Percentiles rank a stretch among this genome's conserved stretches.
phyloP scores from a whole-genome alignment of 1,284 basidiomycete genomes.

The Malassezia furfur region DNA sequence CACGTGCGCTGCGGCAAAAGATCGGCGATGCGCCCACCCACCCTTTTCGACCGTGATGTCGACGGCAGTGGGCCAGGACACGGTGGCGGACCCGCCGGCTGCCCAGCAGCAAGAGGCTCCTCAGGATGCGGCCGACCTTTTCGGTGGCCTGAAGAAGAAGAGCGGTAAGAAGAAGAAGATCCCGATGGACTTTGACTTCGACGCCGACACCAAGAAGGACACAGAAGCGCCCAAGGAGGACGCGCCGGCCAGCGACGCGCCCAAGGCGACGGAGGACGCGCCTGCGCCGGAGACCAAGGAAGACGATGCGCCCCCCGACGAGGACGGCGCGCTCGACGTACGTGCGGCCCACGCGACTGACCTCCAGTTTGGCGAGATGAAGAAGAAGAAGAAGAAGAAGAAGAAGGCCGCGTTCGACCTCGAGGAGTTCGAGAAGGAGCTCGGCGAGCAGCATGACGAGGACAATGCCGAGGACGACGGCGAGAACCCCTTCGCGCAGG shows the following conservation, averaged over 20 bases:
- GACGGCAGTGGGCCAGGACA: slow-evolving; percentile 13
- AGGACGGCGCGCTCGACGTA: slow-evolving; percentile 40
- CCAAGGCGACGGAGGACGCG: neutral
- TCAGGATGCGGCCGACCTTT: slow-evolving; percentile 70
- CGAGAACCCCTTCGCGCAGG: slow-evolving; percentile 35
- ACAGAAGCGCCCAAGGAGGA: neutral
- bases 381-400: slow-evolving; percentile 51
- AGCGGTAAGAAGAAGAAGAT: slow-evolving; percentile 79
- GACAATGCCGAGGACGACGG: slow-evolving; percentile 54
- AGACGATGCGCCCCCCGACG: slow-evolving; percentile 19
- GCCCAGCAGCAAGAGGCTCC: slow-evolving; percentile 6
- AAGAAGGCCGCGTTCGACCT: slow-evolving; percentile 48
- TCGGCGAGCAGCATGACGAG: slow-evolving; percentile 52
- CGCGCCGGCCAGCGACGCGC: neutral
- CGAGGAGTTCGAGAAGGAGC: slow-evolving; percentile 49
- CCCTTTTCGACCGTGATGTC: slow-evolving; percentile 13
- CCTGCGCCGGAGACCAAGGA: neutral
- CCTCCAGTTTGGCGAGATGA: slow-evolving; percentile 52
- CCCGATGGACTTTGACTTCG: slow-evolving; percentile 66
- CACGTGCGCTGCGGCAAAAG: slow-evolving; percentile 29
- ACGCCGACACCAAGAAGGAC: neutral
- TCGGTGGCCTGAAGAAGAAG: slow-evolving; percentile 81
- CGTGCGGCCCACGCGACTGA: slow-evolving; percentile 8
- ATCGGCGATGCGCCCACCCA: slow-evolving; percentile 5
- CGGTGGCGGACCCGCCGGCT: slow-evolving; percentile 14